Evolutionary conservation across 306 rosid genomes (phyloP).

Genomic region (Acacia crassicarpa): DNA sequence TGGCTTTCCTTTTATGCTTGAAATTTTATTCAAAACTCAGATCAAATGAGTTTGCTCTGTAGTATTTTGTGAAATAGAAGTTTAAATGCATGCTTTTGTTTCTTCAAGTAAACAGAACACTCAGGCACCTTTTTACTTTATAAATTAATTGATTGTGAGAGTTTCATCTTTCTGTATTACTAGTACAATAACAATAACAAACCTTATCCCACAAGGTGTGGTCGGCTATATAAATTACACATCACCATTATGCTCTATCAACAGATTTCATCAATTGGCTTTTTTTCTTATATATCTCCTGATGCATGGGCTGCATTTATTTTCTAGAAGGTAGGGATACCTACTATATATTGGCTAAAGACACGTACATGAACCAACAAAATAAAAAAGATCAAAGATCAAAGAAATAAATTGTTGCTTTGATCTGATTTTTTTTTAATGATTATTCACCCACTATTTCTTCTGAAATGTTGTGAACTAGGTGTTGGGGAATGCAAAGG

Average conservation of each 20-base stretch:
- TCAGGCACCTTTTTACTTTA: not conserved
- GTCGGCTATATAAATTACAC: too few species aligned
- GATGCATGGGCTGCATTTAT: not conserved
- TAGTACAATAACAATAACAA: not conserved
- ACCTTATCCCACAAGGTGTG: too few species aligned
- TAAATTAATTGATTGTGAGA: not conserved
- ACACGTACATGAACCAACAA: not conserved
- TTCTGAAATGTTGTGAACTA: slow-evolving; percentile 34
- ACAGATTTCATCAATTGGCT: not conserved
- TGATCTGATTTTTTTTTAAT: not conserved
- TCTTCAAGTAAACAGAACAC: not conserved
- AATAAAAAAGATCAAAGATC: not conserved
- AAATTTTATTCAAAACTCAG: not conserved
- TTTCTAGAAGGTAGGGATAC: not conserved
- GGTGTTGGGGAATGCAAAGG: slow-evolving; percentile 98
- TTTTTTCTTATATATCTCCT: not conserved
- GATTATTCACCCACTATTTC: not conserved
- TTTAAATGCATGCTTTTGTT: slow-evolving; percentile 3
- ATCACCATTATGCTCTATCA: too few species aligned
- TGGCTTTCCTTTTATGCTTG: not conserved
- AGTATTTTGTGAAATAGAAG: not conserved
- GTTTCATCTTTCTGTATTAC: slow-evolving; percentile 1
- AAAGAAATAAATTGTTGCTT: not conserved
- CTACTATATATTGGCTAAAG: not conserved
- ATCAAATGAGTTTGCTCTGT: not conserved